phyloP scores from a whole-genome alignment of 2,329 filamentous ascomycete genomes.

The Sporothrix globosa region DNA sequence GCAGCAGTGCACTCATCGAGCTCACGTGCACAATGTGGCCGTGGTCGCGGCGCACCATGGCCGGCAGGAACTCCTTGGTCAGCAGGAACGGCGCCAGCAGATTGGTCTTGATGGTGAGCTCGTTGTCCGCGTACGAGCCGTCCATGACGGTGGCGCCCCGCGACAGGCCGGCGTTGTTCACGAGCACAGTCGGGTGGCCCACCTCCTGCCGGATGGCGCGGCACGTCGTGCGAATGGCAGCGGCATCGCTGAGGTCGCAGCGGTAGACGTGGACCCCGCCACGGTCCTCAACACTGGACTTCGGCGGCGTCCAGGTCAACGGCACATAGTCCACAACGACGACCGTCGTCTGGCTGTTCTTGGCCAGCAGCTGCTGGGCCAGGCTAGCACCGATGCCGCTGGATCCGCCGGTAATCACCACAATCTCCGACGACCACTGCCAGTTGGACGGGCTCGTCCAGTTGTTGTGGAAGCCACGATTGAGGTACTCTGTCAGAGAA shows the following conservation, averaged over 20 bases:
- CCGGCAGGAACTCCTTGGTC: conserved; percentile 67
- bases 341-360: neutral
- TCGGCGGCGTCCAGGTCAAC: neutral
- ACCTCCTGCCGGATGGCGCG: neutral
- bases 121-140: conserved; percentile 8
- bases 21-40: conserved; percentile 71
- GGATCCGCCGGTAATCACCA: neutral
- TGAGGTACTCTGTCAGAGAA: neutral
- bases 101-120: conserved; percentile 48
- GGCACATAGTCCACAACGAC: conserved; percentile 11
- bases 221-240: conserved; percentile 6
- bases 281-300: no score
- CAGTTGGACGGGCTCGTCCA: neutral
- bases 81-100: conserved; percentile 66
- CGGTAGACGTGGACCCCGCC: neutral
- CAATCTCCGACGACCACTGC: conserved; percentile 11
- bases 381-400: conserved; percentile 1
- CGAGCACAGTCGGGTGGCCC: neutral
- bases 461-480: conserved; percentile 7
- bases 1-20: neutral
- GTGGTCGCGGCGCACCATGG: conserved; percentile 66
- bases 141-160: neutral
- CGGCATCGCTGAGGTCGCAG: conserved; percentile 2
- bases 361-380: neutral
- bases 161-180: conserved; percentile 11